Evolutionary conservation across 163 green algal genomes (phyloP), one percentile per base, ranked within the genome.

Genomic region (Volvox carteri): DNA sequence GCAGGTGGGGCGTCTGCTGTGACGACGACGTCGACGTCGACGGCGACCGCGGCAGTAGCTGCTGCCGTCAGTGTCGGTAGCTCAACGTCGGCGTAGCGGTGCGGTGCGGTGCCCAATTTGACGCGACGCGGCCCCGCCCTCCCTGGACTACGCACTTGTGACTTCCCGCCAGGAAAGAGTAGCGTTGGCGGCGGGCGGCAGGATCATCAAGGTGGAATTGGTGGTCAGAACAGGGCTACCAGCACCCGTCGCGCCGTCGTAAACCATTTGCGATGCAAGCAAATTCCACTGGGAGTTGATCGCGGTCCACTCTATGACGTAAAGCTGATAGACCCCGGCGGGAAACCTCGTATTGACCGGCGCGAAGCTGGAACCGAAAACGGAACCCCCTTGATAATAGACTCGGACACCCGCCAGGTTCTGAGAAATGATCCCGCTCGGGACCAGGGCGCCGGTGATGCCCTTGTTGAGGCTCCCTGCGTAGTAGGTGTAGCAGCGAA

Each of bases 401-500:
- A 50, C 54, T 23, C 68, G 65, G 2, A 35, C 37, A 8, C 83
- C 83, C 0, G 83, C 83, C 5, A 83, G 68, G 83, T 81, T 37
- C 35, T 88, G 83, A 67, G 48, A 88, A 25, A 46, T 44, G 46
- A 54, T 19, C 1, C 83, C 83, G 12, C 14, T n/a, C 7, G 73
- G 83, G 23, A 80, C 58, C 1, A 35, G 28, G 2, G 83, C 83
- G 2, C 83, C 62, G 8, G 48, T 58, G 23, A 37, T 18, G 21
- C 83, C 83, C 48, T 58, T 33, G 50, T 37, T 39, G 16, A 88
- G 7, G 62, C 62, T 80, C 48, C 48, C 50, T 0, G 67, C 39
- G 11, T 44, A 88, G 25, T 83, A 88, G 25, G 83, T 88, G 35
- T 28, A 88, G 83, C 83, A 88, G 37, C 83, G 67, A 6, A 81